Conservation (phyloP, 768 basidiomycete genomes). For the Suillus variegatus region DNA sequence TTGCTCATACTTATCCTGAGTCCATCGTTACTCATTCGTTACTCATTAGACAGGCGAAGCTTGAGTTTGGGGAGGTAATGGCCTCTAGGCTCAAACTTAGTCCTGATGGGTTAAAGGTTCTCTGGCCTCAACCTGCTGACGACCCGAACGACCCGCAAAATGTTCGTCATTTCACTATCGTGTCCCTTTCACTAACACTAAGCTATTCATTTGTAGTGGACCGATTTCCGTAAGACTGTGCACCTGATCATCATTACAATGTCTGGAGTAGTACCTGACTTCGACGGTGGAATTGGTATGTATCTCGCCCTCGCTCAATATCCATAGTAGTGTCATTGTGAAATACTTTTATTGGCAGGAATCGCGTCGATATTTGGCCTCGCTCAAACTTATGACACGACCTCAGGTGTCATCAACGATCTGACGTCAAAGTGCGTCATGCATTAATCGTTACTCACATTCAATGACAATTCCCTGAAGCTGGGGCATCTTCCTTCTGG, state of each 20-base stretch:
- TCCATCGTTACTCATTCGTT: background rate
- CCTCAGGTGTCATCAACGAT: slow-evolving; percentile 49
- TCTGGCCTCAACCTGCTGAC: slow-evolving; percentile 57
- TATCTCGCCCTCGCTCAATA: background rate
- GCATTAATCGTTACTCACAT: background rate
- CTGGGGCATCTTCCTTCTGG: slow-evolving; percentile 53
- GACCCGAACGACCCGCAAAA: slow-evolving; percentile 57
- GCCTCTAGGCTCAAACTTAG: slow-evolving; percentile 49
- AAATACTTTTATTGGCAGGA: slow-evolving; percentile 27
- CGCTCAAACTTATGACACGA: slow-evolving; percentile 46
- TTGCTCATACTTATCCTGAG: too few relatives aligned
- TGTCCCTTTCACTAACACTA: background rate
- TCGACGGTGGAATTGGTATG: slow-evolving; percentile 51
- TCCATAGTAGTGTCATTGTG: background rate
- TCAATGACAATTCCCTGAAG: slow-evolving; percentile 16
- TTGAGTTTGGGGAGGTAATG: slow-evolving; percentile 50
- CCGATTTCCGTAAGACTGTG: slow-evolving; percentile 42
- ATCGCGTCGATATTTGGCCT: slow-evolving; percentile 54
- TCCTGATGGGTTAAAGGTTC: slow-evolving; percentile 44
- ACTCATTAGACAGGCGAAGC: slow-evolving; percentile 41
- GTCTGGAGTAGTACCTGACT: slow-evolving; percentile 56
- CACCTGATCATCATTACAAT: slow-evolving; percentile 51
- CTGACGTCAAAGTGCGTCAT: slow-evolving; percentile 43
- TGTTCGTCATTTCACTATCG: slow-evolving; percentile 27
- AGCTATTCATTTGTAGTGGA: slow-evolving; percentile 38